Evolutionary conservation across 2,329 filamentous ascomycete species (phyloP), one percentile per base, ranked within the genome.

Genomic region (Ceratocystis diversiconidia): DNA sequence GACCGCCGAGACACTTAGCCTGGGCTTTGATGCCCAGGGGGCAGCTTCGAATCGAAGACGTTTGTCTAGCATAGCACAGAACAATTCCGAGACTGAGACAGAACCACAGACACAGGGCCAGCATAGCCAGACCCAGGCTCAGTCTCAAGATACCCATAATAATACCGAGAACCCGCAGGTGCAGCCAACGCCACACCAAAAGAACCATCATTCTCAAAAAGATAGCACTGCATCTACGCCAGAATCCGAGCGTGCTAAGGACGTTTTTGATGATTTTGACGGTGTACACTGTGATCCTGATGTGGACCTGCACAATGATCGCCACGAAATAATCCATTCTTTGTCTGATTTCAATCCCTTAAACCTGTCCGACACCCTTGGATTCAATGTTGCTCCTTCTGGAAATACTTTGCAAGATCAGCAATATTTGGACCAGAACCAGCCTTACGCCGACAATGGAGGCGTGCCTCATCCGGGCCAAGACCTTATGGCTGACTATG

Each of bases 261-360:
- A 80, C 48, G 82, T 88, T 2, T 94, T 92, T 76, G 82, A 84
- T 52, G 88, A 92, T 72, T 94, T 94, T 72, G 89, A 94, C 72
- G 89, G 89, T 46, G 86, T 87, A 15, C 88, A 92, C 72, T 90
- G 85, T 72, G 80, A 83, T 32, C 82, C 85, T 3, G 80, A 84
- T 4, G n/a, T 65, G 10, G 59, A 69, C 36, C 36, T 41, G 36
- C 36, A 41, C n/a, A 25, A 62, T 19, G 46, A 50, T 66, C 55
- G 17, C 55, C 55, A 12, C 55, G 55, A 36, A 15, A 30, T 59
- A 22, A 59, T 59, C 28, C 55, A 59, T 32, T 59, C 55, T 59
- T 22, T 61, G 25, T 50, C 30, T 10, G 32, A 60, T 57, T 57
- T 66, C 25, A 36, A 46, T 48, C 48, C 65, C 32, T 32, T 66